These are phyloP conservation scores for Claviceps fusiformis DNA, from an alignment of 2,329 filamentous ascomycete species.

Conservation along the genomic window DNA sequence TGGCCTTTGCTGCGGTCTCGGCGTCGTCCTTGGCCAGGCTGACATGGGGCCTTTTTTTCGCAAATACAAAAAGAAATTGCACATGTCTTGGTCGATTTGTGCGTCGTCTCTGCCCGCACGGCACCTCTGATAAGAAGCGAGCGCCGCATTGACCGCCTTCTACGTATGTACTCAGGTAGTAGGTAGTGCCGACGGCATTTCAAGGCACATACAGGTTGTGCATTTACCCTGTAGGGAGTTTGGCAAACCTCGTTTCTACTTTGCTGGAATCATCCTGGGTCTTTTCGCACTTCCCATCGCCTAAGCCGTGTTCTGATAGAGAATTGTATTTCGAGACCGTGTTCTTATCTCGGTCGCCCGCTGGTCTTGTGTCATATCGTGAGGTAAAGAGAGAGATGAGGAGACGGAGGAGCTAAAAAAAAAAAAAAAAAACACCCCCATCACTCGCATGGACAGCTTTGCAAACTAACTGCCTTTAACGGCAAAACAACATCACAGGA, in stretches of 20 bases:
- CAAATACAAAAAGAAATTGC: too few relatives aligned
- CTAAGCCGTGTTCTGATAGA: not conserved
- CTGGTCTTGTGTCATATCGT: not conserved
- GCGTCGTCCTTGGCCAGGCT: too few relatives aligned
- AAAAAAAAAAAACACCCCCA: not conserved
- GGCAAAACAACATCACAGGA: not conserved
- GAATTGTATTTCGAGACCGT: not conserved
- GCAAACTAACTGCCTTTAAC: not conserved
- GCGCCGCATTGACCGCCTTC: too few relatives aligned
- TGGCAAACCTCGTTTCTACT: not conserved
- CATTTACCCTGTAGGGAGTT: not conserved
- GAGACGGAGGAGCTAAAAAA: too few relatives aligned
- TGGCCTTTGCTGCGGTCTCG: too few relatives aligned
- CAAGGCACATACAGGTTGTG: too few relatives aligned
- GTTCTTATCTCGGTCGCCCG: not conserved
- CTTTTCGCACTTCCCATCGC: not conserved
- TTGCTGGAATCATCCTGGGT: not conserved
- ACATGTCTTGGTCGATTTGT: too few relatives aligned
- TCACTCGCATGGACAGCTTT: not conserved
- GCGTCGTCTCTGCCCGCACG: too few relatives aligned
- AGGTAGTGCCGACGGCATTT: too few relatives aligned
- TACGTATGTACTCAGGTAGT: too few relatives aligned
- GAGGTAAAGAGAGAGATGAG: not conserved
- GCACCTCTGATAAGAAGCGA: too few relatives aligned
- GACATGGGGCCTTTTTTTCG: too few relatives aligned